Conservation (phyloP, 2,329 filamentous ascomycete species). For the Apiospora phragmitis region DNA sequence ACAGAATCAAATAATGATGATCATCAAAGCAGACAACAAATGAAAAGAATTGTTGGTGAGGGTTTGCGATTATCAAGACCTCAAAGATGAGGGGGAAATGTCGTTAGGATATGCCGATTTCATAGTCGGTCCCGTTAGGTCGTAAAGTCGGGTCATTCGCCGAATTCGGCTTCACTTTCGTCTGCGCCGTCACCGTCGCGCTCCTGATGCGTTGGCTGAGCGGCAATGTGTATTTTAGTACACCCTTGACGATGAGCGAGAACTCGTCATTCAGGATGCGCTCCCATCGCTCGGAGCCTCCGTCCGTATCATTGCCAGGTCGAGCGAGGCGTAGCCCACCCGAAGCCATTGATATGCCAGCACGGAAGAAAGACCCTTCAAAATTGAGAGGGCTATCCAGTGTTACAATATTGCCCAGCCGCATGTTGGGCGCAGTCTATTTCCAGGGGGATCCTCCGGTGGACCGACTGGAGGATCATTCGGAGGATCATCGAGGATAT, state of each 20-base stretch:
- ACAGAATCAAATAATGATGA: conserved; percentile 25
- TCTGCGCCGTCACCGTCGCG: conserved; percentile 60
- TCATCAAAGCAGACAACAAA: conserved; percentile 1
- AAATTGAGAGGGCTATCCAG: conserved; percentile 90
- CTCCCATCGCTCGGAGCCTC: conserved; percentile 86
- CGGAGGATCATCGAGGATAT: conserved; percentile 37
- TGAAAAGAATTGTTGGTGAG: neutral
- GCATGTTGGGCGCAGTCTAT: conserved; percentile 73
- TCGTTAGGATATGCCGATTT: conserved; percentile 21
- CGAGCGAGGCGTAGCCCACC: conserved; percentile 80
- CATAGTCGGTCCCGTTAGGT: conserved; percentile 39
- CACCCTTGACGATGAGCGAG: conserved; percentile 87
- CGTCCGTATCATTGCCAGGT: conserved; percentile 87
- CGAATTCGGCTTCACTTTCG: conserved; percentile 62
- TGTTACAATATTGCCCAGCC: conserved; percentile 82
- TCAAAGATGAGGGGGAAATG: neutral
- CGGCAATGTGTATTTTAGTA: conserved; percentile 77
- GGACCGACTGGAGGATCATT: conserved; percentile 48
- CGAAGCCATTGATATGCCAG: conserved; percentile 68
- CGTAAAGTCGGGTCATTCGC: conserved; percentile 51
- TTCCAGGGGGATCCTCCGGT: conserved; percentile 55
- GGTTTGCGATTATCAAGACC: neutral
- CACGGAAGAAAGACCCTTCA: conserved; percentile 84
- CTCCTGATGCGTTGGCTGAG: conserved; percentile 61
- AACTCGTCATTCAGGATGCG: conserved; percentile 89